These are phyloP conservation scores for Alternaria viburni DNA, from an alignment of 2,329 filamentous ascomycete genomes.

Conservation along the genomic window DNA sequence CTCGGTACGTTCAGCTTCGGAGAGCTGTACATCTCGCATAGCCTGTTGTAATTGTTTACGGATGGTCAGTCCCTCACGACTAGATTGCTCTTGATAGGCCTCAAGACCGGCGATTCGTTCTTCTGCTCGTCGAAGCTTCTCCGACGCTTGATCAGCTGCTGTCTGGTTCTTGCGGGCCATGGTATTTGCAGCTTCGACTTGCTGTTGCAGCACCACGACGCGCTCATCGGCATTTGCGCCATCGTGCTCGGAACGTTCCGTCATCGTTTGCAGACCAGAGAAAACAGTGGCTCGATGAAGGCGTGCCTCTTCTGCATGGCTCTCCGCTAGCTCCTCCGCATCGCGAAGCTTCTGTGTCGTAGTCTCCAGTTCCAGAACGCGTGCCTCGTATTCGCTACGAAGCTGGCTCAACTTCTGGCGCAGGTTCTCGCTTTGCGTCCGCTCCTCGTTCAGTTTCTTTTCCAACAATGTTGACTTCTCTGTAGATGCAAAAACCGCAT, in stretches of 20 bases:
- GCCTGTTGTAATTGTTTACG: conserved; percentile 87
- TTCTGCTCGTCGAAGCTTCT: conserved; percentile 89
- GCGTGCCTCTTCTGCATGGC: conserved; percentile 83
- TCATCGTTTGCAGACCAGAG: conserved; percentile 78
- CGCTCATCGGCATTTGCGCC: conserved; percentile 65
- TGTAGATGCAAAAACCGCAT: conserved; percentile 78
- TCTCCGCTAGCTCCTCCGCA: conserved; percentile 85
- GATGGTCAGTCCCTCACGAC: conserved; percentile 87
- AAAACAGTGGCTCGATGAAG: conserved; percentile 85
- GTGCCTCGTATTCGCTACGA: conserved; percentile 81
- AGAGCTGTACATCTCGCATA: conserved; percentile 80
- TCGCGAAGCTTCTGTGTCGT: conserved; percentile 78
- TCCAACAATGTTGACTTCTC: conserved; percentile 80
- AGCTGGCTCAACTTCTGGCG: conserved; percentile 79
- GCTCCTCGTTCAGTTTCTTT: conserved; percentile 82
- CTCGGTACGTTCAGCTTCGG: conserved; percentile 81
- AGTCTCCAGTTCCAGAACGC: conserved; percentile 76
- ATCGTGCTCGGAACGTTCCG: conserved; percentile 60
- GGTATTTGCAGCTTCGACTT: conserved; percentile 77
- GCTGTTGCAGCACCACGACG: conserved; percentile 75
- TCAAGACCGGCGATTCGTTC: conserved; percentile 96
- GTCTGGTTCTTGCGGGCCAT: conserved; percentile 88
- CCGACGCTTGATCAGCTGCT: conserved; percentile 83
- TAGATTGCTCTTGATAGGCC: conserved; percentile 96
- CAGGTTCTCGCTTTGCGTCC: conserved; percentile 72